Base-by-base conservation (phyloP, 257 asterid genomes). In the Linderniella brevidens region DNA sequence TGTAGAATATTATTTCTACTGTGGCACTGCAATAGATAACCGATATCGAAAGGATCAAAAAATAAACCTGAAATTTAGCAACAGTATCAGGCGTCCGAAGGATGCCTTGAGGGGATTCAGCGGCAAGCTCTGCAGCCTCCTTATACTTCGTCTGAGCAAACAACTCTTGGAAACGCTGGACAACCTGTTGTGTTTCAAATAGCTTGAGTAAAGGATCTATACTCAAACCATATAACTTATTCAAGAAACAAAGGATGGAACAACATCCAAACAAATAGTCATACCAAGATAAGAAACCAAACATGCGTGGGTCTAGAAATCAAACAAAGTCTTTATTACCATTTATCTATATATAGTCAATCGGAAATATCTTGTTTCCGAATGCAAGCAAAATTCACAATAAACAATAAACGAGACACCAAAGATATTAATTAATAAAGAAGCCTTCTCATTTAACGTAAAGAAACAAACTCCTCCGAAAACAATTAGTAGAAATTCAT, bases 81-180 rank as follows among this genome's bases (percentile, higher is more conserved):
- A 90, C 95, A 17, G 99, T 90, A 19, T 90, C 99, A 14, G 94
- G 85, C 19, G 92, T 90, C 51, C 99, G 75, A 37, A 90, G 99
- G 57, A 90, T 82, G 74, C 99, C 96, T 65, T 86, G 99, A 0
- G 99, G 99, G 57, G 99, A 90, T 60, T 90, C 96, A 47, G 99
- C 99, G 58, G 96, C 99, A 62, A 90, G 93, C 69, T 90, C 99
- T 0, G 99, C 99, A 61, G 99, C 99, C 73, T 90, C 99, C 69
- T 90, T 90, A 45, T 90, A 90, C 78, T 90, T 90, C 14, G 99
- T 82, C 62, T 85, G 99, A 67, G 99, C 90, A 70, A 90, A 90
- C 74, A 90, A 69, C 64, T 90, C 99, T 73, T 90, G 96, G 73
- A 90, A 90, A 16, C 88, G 99, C 68, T 82, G 93, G 67, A 90